These are phyloP conservation scores for Colletotrichum magnum DNA, from an alignment of 2,329 filamentous ascomycete species.

Conservation along the genomic window DNA sequence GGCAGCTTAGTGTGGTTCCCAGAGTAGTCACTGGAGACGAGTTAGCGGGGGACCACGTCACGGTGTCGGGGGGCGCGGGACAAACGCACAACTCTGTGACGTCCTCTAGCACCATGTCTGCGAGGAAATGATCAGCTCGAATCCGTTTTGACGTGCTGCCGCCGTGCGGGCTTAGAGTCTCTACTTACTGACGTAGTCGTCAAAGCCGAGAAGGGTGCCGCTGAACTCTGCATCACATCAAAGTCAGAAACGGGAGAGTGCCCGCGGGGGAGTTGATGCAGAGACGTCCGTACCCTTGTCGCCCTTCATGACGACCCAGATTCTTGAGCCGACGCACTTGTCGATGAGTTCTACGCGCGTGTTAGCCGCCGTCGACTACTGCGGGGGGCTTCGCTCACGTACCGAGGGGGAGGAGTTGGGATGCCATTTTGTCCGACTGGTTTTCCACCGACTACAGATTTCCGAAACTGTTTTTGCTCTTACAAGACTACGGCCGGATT, in stretches of 20 bases:
- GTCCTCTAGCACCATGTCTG: slow-evolving; percentile 98
- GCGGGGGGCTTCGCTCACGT: slow-evolving; percentile 49
- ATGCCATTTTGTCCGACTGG: slow-evolving; percentile 68
- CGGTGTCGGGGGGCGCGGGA: too few relatives aligned
- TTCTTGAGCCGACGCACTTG: slow-evolving; percentile 97
- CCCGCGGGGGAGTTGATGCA: too few relatives aligned
- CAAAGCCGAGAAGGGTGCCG: slow-evolving; percentile 93
- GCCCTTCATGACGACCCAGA: slow-evolving; percentile 99
- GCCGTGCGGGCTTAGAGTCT: neutral
- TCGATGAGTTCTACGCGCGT: slow-evolving; percentile 87
- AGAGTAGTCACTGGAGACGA: slow-evolving; percentile 82
- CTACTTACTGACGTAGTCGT: slow-evolving; percentile 98
- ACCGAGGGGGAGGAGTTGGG: slow-evolving; percentile 80
- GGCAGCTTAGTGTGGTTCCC: slow-evolving; percentile 89
- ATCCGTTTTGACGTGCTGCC: neutral
- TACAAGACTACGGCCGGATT: neutral
- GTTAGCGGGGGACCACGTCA: slow-evolving; percentile 44
- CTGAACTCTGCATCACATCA: slow-evolving; percentile 80
- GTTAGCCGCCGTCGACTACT: slow-evolving; percentile 42
- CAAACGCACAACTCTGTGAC: slow-evolving; percentile 90
- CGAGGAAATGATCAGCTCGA: slow-evolving; percentile 42
- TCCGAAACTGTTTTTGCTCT: neutral
- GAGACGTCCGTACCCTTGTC: slow-evolving; percentile 81
- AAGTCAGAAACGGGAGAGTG: slow-evolving; percentile 7
- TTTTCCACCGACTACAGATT: neutral